Percentiles rank a stretch among this genome's conserved stretches.
phyloP scores from a whole-genome alignment of 495 filamentous ascomycete species.

The Penicillium steckii region DNA sequence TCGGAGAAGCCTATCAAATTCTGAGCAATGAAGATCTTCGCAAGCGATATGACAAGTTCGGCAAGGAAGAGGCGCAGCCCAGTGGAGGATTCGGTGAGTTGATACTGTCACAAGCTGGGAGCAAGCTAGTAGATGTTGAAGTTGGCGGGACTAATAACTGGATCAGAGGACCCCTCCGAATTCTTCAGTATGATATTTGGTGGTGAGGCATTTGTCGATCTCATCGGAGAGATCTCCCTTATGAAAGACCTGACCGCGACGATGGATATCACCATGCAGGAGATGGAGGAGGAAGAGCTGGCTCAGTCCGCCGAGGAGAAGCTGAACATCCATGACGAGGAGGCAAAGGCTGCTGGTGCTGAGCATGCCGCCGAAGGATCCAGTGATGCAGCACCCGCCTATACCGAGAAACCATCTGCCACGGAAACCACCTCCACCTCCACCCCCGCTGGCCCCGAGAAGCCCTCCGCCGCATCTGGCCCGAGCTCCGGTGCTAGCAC shows the following conservation, averaged over 20 bases:
- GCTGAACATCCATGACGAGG: constrained; percentile 43
- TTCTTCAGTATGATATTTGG: constrained; percentile 99
- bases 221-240: constrained; percentile 87
- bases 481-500: constrained; percentile 61
- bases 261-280: constrained; percentile 85
- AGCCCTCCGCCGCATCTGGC: constrained; percentile 24
- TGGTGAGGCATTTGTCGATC: constrained; percentile 89
- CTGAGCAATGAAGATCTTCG: constrained; percentile 83
- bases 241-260: constrained; percentile 90
- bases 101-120: no score
- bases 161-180: constrained; percentile 85
- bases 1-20: constrained; percentile 98
- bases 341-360: constrained; percentile 33
- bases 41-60: constrained; percentile 91
- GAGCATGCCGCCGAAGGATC: background rate
- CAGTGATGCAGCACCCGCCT: constrained; percentile 6
- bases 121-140: no score
- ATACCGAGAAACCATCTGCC: constrained; percentile 16
- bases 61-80: constrained; percentile 88
- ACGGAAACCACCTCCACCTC: constrained; percentile 18
- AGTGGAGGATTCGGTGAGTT: constrained; percentile 78
- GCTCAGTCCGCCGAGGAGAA: constrained; percentile 51
- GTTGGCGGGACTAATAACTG: background rate
- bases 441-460: constrained; percentile 17
- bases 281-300: constrained; percentile 65